These are phyloP conservation scores for Fusarium sambucinum DNA, from an alignment of 2,329 filamentous ascomycete genomes.

Conservation along the genomic window DNA sequence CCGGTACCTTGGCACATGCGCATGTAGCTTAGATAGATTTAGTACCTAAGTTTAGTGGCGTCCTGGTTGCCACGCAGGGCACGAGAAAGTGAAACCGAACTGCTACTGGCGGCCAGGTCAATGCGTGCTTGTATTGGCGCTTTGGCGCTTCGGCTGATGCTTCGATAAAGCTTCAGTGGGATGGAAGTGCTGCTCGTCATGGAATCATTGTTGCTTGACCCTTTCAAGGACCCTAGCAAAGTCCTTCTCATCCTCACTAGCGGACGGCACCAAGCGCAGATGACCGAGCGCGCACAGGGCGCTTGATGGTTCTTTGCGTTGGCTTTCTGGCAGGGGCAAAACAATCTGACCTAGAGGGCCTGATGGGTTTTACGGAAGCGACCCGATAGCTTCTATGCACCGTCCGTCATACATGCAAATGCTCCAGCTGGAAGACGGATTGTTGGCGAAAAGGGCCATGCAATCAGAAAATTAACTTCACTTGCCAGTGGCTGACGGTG, in stretches of 20 bases:
- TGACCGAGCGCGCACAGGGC: slow-evolving; percentile 50
- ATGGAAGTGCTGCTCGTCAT: slow-evolving; percentile 34
- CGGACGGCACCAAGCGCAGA: slow-evolving; percentile 48
- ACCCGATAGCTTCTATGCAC: slow-evolving; percentile 34
- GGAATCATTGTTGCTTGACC: slow-evolving; percentile 28
- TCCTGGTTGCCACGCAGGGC: slow-evolving; percentile 34
- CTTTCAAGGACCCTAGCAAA: slow-evolving; percentile 38
- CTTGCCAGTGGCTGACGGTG: slow-evolving; percentile 31
- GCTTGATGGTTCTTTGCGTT: slow-evolving; percentile 33
- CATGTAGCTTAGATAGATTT: slow-evolving; percentile 18
- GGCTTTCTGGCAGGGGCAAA: slow-evolving; percentile 16
- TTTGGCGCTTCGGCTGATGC: slow-evolving; percentile 42
- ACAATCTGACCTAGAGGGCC: slow-evolving; percentile 15
- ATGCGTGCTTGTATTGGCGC: slow-evolving; percentile 35
- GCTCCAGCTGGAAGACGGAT: neutral
- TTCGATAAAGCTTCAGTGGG: slow-evolving; percentile 44
- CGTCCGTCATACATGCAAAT: slow-evolving; percentile 25
- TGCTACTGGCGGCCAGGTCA: slow-evolving; percentile 36
- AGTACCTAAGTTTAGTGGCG: slow-evolving; percentile 31
- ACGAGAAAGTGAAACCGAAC: slow-evolving; percentile 33
- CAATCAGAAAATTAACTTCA: slow-evolving; percentile 17
- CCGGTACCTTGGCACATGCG: slow-evolving; percentile 36
- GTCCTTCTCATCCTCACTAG: slow-evolving; percentile 36
- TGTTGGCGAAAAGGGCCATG: slow-evolving; percentile 3
- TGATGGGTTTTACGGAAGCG: slow-evolving; percentile 32